A percentile compares a stretch with the other conserved stretches of the same genome.
phyloP scores from a whole-genome alignment of 169 alveolate species.

The Plasmodium vivax region DNA sequence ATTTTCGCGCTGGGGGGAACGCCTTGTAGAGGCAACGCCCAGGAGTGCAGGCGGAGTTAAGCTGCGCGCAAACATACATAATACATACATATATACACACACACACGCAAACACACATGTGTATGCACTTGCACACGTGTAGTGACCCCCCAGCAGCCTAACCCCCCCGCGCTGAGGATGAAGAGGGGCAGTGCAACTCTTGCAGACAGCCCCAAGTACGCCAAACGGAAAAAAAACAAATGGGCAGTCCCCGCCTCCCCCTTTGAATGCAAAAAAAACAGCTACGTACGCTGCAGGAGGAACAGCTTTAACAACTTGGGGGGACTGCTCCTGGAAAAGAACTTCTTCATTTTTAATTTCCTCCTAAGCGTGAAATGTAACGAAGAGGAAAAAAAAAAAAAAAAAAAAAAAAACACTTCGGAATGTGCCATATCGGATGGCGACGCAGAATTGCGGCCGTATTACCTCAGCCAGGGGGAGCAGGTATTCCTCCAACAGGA shows the following conservation, averaged over 20 bases:
- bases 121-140: background rate
- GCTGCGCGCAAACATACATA: background rate
- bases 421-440: background rate
- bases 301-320: slow-evolving; percentile 45
- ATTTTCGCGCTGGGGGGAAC: background rate
- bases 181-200: slow-evolving; percentile 7
- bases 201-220: background rate
- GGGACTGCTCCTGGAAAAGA: slow-evolving; percentile 46
- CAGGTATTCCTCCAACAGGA: background rate
- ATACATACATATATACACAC: too few species aligned
- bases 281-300: slow-evolving; percentile 16
- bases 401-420: background rate
- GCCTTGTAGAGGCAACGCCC: background rate
- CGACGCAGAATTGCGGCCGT: background rate
- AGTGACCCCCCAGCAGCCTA: background rate
- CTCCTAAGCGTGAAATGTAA: slow-evolving; percentile 47
- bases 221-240: background rate
- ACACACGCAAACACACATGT: background rate
- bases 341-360: slow-evolving; percentile 27
- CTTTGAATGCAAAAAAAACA: slow-evolving; percentile 5
- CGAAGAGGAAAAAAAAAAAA: slow-evolving; percentile 22
- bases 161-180: background rate
- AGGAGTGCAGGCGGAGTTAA: background rate
- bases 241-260: background rate
- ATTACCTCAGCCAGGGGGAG: slow-evolving; percentile 1